These are phyloP conservation scores for Panaeolus papilionaceus DNA, from an alignment of 768 basidiomycete species.

Conservation along the genomic window DNA sequence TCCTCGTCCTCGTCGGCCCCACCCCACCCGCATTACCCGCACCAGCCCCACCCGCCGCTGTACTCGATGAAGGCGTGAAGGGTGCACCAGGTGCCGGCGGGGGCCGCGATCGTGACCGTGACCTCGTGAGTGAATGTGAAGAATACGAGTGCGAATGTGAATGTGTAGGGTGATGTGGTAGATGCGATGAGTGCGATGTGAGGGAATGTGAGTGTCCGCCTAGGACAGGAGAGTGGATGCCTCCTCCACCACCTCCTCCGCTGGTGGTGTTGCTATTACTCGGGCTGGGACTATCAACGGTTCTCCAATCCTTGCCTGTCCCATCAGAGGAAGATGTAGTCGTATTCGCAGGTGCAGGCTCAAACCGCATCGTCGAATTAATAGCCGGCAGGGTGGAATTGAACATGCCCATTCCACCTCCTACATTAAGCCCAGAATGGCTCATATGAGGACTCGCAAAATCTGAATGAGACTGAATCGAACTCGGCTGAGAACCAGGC, in stretches of 20 bases:
- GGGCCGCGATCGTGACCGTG: constrained; percentile 26
- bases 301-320: constrained; percentile 20
- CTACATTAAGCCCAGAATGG: constrained; percentile 31
- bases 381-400: constrained; percentile 58
- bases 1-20: constrained; percentile 60
- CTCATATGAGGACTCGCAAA: constrained; percentile 10
- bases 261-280: constrained; percentile 5
- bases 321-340: constrained; percentile 37
- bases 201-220: constrained; percentile 10
- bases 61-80: constrained; percentile 19
- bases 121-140: constrained; percentile 14
- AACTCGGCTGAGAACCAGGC: not conserved
- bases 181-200: constrained; percentile 9
- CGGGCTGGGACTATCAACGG: not conserved
- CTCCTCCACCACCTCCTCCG: constrained; percentile 12
- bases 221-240: constrained; percentile 4
- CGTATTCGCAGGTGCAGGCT: constrained; percentile 42
- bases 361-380: constrained; percentile 58
- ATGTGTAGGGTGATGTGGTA: not conserved
- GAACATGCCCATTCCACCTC: constrained; percentile 37
- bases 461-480: not conserved
- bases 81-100: constrained; percentile 18
- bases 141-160: constrained; percentile 11
- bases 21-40: constrained; percentile 37
- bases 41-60: constrained; percentile 19